These are phyloP conservation scores for Gastroboletus turbinatus DNA, from an alignment of 1,284 basidiomycete species.

Conservation along the genomic window DNA sequence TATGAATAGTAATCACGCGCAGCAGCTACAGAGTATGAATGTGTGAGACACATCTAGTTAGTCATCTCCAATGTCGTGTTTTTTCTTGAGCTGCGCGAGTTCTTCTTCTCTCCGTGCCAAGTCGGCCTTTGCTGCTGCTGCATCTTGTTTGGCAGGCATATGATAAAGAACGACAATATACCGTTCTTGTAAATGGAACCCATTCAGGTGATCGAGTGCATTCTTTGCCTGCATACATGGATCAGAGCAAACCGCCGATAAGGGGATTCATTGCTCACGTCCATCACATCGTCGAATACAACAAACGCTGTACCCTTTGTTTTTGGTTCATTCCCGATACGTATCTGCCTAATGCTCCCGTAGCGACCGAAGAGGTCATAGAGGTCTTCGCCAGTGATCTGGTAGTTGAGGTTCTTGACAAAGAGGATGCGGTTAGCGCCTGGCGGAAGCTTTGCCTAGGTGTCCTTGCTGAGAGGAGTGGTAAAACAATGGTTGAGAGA, in stretches of 20 bases:
- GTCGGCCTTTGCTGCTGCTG: conserved; percentile 90
- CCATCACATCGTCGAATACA: conserved; percentile 88
- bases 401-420: conserved; percentile 92
- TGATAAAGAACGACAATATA: conserved; percentile 98
- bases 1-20: neutral
- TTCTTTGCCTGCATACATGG: conserved; percentile 75
- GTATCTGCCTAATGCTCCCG: conserved; percentile 94
- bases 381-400: conserved; percentile 90
- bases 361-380: conserved; percentile 98
- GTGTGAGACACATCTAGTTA: conserved; percentile 34
- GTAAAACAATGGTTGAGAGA: neutral
- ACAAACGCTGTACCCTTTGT: conserved; percentile 97
- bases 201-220: conserved; percentile 94
- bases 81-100: conserved; percentile 82
- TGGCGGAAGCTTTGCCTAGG: conserved; percentile 76
- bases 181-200: conserved; percentile 96
- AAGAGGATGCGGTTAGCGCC: conserved; percentile 85
- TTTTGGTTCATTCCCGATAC: conserved; percentile 89
- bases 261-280: conserved; percentile 50
- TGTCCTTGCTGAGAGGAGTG: neutral
- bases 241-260: conserved; percentile 11
- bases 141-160: conserved; percentile 94
- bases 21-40: conserved; percentile 4
- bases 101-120: conserved; percentile 91
- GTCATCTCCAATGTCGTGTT: conserved; percentile 77